These are phyloP conservation scores for Mycena maculata DNA, from an alignment of 768 basidiomycete species.

Conservation along the genomic window DNA sequence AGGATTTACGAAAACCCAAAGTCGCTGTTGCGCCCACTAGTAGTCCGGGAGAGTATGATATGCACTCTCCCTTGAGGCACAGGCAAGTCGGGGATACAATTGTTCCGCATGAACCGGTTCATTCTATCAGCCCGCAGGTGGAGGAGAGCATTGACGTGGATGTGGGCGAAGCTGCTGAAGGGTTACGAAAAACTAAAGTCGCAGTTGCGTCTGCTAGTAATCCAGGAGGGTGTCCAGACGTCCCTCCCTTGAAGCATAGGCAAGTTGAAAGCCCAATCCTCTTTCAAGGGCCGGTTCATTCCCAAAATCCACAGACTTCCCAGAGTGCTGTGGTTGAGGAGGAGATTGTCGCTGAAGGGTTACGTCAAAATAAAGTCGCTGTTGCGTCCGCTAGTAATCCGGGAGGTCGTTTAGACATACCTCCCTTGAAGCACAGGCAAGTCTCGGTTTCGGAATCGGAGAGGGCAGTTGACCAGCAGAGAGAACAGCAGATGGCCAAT, in stretches of 20 bases:
- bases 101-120: no score
- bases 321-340: no score
- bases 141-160: constrained; percentile 5
- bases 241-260: background rate
- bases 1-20: no score
- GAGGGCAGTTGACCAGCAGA: no score
- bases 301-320: no score
- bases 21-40: no score
- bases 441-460: background rate
- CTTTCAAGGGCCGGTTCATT: no score
- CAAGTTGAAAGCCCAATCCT: background rate
- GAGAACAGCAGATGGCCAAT: no score
- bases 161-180: background rate
- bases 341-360: background rate
- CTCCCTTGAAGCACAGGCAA: constrained; percentile 8
- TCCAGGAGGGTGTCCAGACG: background rate
- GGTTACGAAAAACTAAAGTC: constrained; percentile 2
- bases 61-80: no score
- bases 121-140: background rate
- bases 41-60: no score
- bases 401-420: background rate
- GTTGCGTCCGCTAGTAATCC: constrained; percentile 5
- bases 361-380: constrained; percentile 4
- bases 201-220: constrained; percentile 10
- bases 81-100: no score